phyloP scores from a whole-genome alignment of 2,329 filamentous ascomycete species.

The Fusarium goolgardi region DNA sequence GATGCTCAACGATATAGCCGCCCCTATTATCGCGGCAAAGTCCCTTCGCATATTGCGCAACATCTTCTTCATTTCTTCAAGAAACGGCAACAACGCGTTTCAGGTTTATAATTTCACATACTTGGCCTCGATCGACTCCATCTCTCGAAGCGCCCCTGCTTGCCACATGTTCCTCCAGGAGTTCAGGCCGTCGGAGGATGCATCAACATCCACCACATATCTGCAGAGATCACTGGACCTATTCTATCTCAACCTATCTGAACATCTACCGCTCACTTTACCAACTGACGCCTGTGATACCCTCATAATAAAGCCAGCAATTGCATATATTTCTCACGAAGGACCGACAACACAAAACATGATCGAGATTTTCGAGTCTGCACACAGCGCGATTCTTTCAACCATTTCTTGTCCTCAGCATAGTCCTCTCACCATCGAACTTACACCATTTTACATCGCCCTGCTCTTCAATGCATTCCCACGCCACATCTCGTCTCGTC shows the following conservation, averaged over 20 bases:
- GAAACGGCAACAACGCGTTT: slow-evolving; percentile 78
- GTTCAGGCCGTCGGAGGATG: slow-evolving; percentile 61
- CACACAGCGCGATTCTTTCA: slow-evolving; percentile 84
- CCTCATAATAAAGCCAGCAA: slow-evolving; percentile 78
- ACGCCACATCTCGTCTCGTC: slow-evolving; percentile 78
- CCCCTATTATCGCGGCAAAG: slow-evolving; percentile 75
- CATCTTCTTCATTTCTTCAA: slow-evolving; percentile 83
- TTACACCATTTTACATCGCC: slow-evolving; percentile 86
- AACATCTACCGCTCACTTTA: slow-evolving; percentile 81
- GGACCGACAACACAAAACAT: slow-evolving; percentile 59
- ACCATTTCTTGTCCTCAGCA: slow-evolving; percentile 85
- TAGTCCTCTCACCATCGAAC: slow-evolving; percentile 73
- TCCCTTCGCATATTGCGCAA: slow-evolving; percentile 79
- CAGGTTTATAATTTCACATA: slow-evolving; percentile 89
- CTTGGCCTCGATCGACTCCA: slow-evolving; percentile 82
- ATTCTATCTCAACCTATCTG: slow-evolving; percentile 87
- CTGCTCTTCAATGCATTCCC: slow-evolving; percentile 85
- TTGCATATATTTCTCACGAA: slow-evolving; percentile 72
- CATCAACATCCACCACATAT: slow-evolving; percentile 42
- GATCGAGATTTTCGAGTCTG: slow-evolving; percentile 81
- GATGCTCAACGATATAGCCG: slow-evolving; percentile 59
- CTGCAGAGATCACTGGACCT: slow-evolving; percentile 81
- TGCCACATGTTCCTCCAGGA: slow-evolving; percentile 74
- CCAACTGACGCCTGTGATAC: slow-evolving; percentile 75
- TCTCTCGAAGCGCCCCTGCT: slow-evolving; percentile 75